These are phyloP conservation scores for Hypoxylon rickii DNA, from an alignment of 495 filamentous ascomycete species.

Conservation along the genomic window DNA sequence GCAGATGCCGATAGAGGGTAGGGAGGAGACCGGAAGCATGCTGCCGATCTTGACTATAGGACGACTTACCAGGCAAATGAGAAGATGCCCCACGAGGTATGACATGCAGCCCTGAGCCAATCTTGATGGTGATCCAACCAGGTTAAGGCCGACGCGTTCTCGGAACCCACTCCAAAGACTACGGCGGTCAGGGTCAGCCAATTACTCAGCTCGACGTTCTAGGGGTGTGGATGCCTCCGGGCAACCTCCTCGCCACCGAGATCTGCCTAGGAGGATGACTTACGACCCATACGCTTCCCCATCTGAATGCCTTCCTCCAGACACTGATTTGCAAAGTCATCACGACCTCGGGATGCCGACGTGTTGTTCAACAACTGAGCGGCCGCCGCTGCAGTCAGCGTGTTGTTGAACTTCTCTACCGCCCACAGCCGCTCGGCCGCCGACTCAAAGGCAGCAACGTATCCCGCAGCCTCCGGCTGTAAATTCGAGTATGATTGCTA, in stretches of 20 bases:
- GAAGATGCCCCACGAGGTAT: slow-evolving; percentile 37
- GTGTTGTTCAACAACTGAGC: slow-evolving; percentile 24
- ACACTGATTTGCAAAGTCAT: slow-evolving; percentile 25
- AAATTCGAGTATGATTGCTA: slow-evolving; percentile 33
- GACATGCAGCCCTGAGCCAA: slow-evolving; percentile 32
- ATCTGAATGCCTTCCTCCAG: slow-evolving; percentile 30
- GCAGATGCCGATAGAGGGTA: not conserved
- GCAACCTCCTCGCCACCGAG: not conserved
- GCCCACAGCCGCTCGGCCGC: slow-evolving; percentile 24
- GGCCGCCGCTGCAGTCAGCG: slow-evolving; percentile 19
- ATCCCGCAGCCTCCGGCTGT: slow-evolving; percentile 14
- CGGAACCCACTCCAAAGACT: slow-evolving; percentile 31
- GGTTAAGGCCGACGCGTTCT: slow-evolving; percentile 20
- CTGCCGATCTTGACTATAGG: not conserved
- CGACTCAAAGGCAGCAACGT: slow-evolving; percentile 14
- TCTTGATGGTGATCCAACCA: slow-evolving; percentile 32
- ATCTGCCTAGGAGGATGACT: slow-evolving; percentile 9
- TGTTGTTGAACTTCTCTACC: slow-evolving; percentile 23
- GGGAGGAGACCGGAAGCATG: not conserved
- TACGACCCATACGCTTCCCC: slow-evolving; percentile 35
- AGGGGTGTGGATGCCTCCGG: too few species aligned
- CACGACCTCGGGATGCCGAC: slow-evolving; percentile 20
- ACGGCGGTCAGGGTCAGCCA: slow-evolving; percentile 18
- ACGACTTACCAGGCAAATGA: slow-evolving; percentile 28
- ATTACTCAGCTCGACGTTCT: slow-evolving; percentile 2